Evolutionary conservation across 164 flowering plant genomes (phyloP).

Genomic region (Aristolochia fimbriata): DNA sequence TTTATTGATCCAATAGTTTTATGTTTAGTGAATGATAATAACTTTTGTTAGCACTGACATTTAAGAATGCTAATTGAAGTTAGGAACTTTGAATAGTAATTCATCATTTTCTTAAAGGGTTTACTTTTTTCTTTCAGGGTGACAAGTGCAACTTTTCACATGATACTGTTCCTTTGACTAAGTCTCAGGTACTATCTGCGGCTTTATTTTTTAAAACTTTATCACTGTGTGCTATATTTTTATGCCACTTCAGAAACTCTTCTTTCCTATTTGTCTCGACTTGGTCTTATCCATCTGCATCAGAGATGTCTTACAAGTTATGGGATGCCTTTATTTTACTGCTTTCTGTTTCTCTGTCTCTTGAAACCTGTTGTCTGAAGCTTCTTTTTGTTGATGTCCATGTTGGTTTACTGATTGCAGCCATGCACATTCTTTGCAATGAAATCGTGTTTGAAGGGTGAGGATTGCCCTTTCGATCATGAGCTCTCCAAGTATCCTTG

Average conservation of each 20-base stretch:
- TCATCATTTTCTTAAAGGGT: background rate
- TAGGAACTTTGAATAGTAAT: too few species aligned
- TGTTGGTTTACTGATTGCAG: conserved; percentile 33
- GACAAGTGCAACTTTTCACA: conserved; percentile 15
- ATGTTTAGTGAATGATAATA: too few species aligned
- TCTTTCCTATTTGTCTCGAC: too few species aligned
- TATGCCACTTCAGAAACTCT: too few species aligned
- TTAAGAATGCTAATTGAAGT: too few species aligned
- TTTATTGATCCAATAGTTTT: too few species aligned
- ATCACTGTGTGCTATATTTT: background rate
- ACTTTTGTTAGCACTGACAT: too few species aligned
- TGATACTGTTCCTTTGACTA: conserved; percentile 11
- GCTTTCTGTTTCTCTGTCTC: too few species aligned
- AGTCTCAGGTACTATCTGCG: conserved; percentile 7
- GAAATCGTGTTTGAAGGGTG: conserved; percentile 82
- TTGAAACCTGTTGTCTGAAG: background rate
- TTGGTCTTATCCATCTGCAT: too few species aligned
- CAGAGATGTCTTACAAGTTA: too few species aligned
- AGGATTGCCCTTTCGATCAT: conserved; percentile 85
- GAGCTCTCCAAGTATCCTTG: conserved; percentile 82
- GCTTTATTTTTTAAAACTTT: background rate
- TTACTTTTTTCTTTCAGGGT: conserved; percentile 5
- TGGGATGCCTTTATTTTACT: too few species aligned
- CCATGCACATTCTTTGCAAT: conserved; percentile 65
- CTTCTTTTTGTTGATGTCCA: background rate